phyloP scores from a whole-genome alignment of 106 monocot species.

The Triglochin maritima region DNA sequence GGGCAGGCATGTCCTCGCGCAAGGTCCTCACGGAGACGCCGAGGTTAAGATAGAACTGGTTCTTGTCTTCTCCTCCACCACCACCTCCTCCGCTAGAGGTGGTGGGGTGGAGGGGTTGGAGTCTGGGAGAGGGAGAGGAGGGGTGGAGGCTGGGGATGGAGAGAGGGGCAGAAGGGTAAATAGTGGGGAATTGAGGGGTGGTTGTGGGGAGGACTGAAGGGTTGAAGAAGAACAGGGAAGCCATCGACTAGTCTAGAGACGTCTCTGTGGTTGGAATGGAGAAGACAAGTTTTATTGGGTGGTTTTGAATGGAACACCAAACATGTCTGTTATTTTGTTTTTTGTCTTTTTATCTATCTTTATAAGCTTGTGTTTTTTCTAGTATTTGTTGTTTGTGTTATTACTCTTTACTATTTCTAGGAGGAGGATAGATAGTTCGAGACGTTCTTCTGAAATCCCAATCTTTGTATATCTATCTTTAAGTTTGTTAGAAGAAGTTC shows the following conservation, averaged over 20 bases:
- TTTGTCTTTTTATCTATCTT: too few relatives aligned
- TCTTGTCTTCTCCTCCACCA: constrained; percentile 10
- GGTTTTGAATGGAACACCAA: too few relatives aligned
- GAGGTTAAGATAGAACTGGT: constrained; percentile 83
- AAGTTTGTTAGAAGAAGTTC: too few relatives aligned
- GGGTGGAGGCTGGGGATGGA: constrained; percentile 16
- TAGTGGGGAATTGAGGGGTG: not conserved
- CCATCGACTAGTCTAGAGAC: not conserved
- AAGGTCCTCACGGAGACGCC: constrained; percentile 84
- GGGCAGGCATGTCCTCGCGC: constrained; percentile 61
- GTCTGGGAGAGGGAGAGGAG: constrained; percentile 10
- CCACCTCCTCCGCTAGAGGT: not conserved
- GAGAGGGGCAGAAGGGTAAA: not conserved
- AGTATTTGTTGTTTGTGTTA: too few relatives aligned
- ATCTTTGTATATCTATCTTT: too few relatives aligned
- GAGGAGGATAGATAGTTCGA: too few relatives aligned
- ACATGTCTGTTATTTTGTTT: too few relatives aligned
- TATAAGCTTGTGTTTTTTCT: too few relatives aligned
- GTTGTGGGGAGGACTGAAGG: constrained; percentile 6
- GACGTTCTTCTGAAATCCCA: too few relatives aligned
- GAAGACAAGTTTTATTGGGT: too few relatives aligned
- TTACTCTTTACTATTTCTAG: too few relatives aligned
- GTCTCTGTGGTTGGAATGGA: too few relatives aligned
- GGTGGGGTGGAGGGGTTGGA: constrained; percentile 5
- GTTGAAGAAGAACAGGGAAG: constrained; percentile 10